Evolutionary conservation across 495 filamentous ascomycete genomes (phyloP), one percentile per base, ranked within the genome.

Genomic region (Penicillium bialowiezense): DNA sequence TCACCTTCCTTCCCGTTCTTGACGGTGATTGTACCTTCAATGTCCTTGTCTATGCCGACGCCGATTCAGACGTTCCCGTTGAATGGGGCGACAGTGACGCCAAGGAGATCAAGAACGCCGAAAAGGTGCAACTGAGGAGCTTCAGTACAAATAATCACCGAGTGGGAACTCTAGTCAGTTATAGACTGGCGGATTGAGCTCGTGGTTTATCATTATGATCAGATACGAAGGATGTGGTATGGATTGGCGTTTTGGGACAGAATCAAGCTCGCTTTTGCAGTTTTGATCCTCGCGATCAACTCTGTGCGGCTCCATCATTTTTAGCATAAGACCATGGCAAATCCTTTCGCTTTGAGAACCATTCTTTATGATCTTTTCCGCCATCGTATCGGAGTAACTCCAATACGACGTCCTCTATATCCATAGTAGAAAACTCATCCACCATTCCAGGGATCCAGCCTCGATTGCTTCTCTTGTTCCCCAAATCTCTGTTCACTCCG

Each of bases 51-150:
- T 98, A 98, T 63, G 95, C 93, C 31, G 93, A 97, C 62, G 93
- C 90, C 7, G 90, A 96, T 67, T 92, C 88, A 18, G 93, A 98
- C 19, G 93, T 98, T 13, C 93, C 93, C 5, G 86, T 98, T 49
- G 95, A 98, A 69, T 98, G 93, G 93, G 93, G 93, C 28, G 93
- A 98, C 72, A 95, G 89, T 59, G 93, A 98, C 64, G 91, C 95
- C 39, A 97, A 96, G 73, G 93, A 98, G 76, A 96, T 98, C 58
- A 86, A 85, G 63, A 89, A 92, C 59, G 92, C 89, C 13, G 93
- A 98, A 75, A 91, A 95, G 64, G 93, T 98, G 7, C 90, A 95
- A 68, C 70, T 98, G 56, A 78, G 95, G 58, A 95, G 92, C 50
- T 98, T 97, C 69, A 96, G 91, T 67, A 98, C 93, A 5, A 89